Evolutionary conservation across 2,329 filamentous ascomycete genomes (phyloP), one percentile per base, ranked within the genome.

Genomic region (Hymenoscyphus fraxineus): DNA sequence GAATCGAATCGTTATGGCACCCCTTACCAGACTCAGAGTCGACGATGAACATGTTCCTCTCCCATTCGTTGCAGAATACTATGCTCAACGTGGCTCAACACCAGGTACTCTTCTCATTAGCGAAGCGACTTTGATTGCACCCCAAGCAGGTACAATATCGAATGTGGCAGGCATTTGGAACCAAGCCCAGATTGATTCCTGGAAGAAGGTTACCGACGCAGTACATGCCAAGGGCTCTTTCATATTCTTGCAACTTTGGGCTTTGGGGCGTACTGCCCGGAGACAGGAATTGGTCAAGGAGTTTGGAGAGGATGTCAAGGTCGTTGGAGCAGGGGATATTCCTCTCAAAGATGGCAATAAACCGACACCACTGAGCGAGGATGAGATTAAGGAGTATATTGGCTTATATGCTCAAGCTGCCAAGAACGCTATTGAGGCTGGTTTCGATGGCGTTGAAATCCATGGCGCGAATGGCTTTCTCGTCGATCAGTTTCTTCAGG

Each of bases 241-340:
- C 71, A 85, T 90, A 60, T 89, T 80, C 75, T 74, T 81, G 1
- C 88, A 91, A 71, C 78, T 91, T 0, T 89, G 85, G 80, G 82
- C 81, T 0, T 75, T 85, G 0, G 86, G 87, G 6, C 81, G 86
- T 6, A 72, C 72, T 10, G 61, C 61, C 6, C 4, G n/a, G 13
- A 19, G 31, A 19, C 7, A 35, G 9, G 38, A 39, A 12, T 9
- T 55, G 7, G 39, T 15, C 9, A 27, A 55, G 15, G 41, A 35
- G 7, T 15, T 44, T 7, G 57, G 55, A n/a, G 27, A 27, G 12
- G 22, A 19, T 3, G 44, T n/a, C 3, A 40, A 39, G 32, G 41
- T 63, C 12, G 27, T 41, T 1, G 47, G 55, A n/a, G 44, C 38
- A 15, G 51, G 61, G 6, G 31, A 62, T 39, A 57, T 62, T 40